Evolutionary conservation across 2,329 filamentous ascomycete species (phyloP), one percentile per base, ranked within the genome.

Genomic region (Hirsutella thompsonii): DNA sequence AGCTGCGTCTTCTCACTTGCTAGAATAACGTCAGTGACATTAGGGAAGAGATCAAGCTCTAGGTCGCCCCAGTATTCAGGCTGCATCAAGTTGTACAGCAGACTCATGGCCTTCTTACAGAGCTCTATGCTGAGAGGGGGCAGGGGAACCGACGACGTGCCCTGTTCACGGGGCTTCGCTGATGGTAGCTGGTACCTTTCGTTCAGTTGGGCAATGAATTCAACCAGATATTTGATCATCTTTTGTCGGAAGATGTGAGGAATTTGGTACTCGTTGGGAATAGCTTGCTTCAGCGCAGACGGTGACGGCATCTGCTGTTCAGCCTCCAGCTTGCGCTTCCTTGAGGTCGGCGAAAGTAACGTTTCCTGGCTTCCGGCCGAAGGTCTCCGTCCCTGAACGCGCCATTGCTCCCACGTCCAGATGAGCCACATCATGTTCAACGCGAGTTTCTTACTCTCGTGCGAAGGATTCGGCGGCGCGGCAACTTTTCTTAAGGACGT

Each of bases 211-310:
- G 88, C 89, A 50, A 96, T 94, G 60, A 96, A 96, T 45, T 92
- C 85, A 23, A 96, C 84, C 26, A 98, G 74, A 55, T 96, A 98
- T 61, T 94, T 95, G 37, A 95, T 74, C 67, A 98, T 82, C 59
- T 87, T 82, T 35, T 80, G 74, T 18, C 89, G 77, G 41, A 83
- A 77, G 1, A 74, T 58, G 1, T 72, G 57, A 8, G 83, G 76
- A 20, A 90, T 79, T 46, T 74, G 69, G 49, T 84, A 89, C 42
- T 88, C 83, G 0, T 65, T 60, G 44, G 64, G 59, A 10, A 66
- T 40, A 14, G 36, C 30, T 34, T 49, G 55, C 30, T 64, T 64
- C 9, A 66, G 61, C 11, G 72, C 61, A 8, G 76, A 70, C 4
- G 77, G 70, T 8, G 74, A 73, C 4, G 76, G 68, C 16, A 66